Conservation (phyloP, 768 basidiomycete species). For the Hemileccinum rubropunctum region DNA sequence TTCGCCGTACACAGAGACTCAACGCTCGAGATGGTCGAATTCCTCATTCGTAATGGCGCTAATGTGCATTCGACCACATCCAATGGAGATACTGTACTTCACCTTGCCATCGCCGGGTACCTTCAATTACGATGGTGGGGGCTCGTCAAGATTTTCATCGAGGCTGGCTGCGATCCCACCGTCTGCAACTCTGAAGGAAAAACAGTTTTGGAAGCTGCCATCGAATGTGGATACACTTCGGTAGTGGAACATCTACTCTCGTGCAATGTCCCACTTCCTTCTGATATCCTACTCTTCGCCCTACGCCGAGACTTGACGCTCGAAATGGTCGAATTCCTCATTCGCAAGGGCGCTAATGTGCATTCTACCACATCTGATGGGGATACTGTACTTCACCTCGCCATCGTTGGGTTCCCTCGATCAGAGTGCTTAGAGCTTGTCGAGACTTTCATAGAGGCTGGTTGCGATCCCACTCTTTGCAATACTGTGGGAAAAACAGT, state of each 20-base stretch:
- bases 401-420: too few species aligned
- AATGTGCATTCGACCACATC: not conserved
- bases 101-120: not conserved
- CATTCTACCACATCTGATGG: too few species aligned
- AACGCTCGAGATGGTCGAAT: too few species aligned
- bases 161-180: not conserved
- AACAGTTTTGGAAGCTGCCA: not conserved
- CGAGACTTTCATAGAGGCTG: too few species aligned
- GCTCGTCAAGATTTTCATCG: not conserved
- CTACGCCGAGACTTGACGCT: not conserved
- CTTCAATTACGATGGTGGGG: not conserved
- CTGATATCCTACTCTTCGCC: not conserved
- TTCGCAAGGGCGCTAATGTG: too few species aligned
- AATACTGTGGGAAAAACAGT: too few species aligned
- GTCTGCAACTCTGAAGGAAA: not conserved
- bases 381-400: too few species aligned
- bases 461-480: too few species aligned
- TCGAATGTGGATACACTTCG: not conserved
- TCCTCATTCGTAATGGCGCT: not conserved
- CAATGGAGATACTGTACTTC: not conserved
- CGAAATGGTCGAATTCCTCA: not conserved
- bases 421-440: too few species aligned
- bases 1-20: too few species aligned
- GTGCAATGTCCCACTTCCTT: not conserved
- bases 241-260: not conserved